Evolutionary conservation across 2,329 filamentous ascomycete genomes (phyloP).

Genomic region (Helotiales sp.): DNA sequence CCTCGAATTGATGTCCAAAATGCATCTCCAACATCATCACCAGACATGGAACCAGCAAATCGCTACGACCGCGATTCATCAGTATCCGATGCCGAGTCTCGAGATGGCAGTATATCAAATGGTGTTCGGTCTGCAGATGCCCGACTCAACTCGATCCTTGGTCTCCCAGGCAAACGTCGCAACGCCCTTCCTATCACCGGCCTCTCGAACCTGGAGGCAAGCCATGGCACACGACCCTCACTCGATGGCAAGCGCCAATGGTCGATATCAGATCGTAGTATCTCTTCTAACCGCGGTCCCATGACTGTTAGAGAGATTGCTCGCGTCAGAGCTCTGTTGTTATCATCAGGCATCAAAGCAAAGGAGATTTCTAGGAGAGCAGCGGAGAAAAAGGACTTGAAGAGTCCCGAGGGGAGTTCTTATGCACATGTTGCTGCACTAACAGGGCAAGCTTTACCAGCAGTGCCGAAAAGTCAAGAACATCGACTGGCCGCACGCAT

Average conservation of each 20-base stretch:
- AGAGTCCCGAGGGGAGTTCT: conserved; percentile 10
- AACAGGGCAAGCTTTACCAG: conserved; percentile 13
- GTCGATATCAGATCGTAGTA: conserved; percentile 49
- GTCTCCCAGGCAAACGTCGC: conserved; percentile 34
- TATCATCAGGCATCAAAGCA: conserved; percentile 88
- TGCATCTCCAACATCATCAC: conserved; percentile 35
- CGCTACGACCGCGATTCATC: conserved; percentile 25
- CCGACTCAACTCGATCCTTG: conserved; percentile 37
- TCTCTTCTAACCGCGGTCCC: conserved; percentile 39
- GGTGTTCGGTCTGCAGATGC: conserved; percentile 30
- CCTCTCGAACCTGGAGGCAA: conserved; percentile 41
- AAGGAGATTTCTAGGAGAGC: conserved; percentile 73
- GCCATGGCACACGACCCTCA: conserved; percentile 22
- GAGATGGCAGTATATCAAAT: conserved; percentile 22
- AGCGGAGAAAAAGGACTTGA: conserved; percentile 29
- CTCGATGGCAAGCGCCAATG: conserved; percentile 43
- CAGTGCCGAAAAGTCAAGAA: conserved; percentile 29
- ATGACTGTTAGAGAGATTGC: conserved; percentile 74
- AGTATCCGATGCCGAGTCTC: conserved; percentile 31
- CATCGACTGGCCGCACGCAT: conserved; percentile 53
- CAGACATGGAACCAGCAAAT: conserved; percentile 11
- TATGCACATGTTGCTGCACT: conserved; percentile 30
- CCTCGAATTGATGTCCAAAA: conserved; percentile 47
- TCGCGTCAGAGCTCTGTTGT: conserved; percentile 72
- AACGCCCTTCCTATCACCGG: conserved; percentile 45